Evolutionary conservation across 108 stramenopile species (phyloP).

Genomic region (Schizochytrium sp.): DNA sequence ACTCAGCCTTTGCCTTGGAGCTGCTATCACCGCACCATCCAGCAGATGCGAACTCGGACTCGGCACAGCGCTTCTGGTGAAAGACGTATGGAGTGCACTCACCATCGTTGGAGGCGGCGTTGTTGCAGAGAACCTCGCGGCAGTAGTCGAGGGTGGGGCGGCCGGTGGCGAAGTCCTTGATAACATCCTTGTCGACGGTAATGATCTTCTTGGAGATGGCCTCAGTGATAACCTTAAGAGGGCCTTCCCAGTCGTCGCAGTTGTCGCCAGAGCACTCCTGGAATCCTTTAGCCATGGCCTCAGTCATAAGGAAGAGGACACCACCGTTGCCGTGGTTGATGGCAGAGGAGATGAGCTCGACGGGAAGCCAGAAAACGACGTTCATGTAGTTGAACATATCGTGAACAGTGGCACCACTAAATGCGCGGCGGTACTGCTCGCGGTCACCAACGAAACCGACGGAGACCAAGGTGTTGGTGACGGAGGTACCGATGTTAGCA

Average conservation of each 20-base stretch:
- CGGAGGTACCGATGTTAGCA: conserved; percentile 89
- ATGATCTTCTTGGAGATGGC: conserved; percentile 80
- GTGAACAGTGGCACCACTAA: conserved; percentile 90
- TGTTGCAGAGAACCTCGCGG: conserved; percentile 80
- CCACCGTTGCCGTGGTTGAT: conserved; percentile 74
- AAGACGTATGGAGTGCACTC: conserved; percentile 64
- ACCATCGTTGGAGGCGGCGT: conserved; percentile 79
- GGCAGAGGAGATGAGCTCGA: conserved; percentile 81
- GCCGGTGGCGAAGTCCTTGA: conserved; percentile 80
- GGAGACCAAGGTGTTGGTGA: conserved; percentile 87
- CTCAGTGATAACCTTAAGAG: conserved; percentile 82
- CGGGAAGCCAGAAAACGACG: conserved; percentile 83
- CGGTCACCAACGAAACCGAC: conserved; percentile 88
- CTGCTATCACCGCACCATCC: conserved; percentile 36
- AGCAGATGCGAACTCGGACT: conserved; percentile 4
- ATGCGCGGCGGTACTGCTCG: conserved; percentile 86
- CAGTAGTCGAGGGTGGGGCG: conserved; percentile 71
- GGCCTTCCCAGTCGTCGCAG: conserved; percentile 81
- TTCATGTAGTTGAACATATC: conserved; percentile 90
- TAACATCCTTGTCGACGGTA: conserved; percentile 84
- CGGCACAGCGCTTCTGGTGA: conserved; percentile 46
- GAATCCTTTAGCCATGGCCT: conserved; percentile 76
- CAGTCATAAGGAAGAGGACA: conserved; percentile 45
- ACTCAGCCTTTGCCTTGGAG: conserved; percentile 1
- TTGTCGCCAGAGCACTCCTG: conserved; percentile 57